Base-by-base conservation (phyloP, 495 filamentous ascomycete genomes). In the Margaritispora aquatica region DNA sequence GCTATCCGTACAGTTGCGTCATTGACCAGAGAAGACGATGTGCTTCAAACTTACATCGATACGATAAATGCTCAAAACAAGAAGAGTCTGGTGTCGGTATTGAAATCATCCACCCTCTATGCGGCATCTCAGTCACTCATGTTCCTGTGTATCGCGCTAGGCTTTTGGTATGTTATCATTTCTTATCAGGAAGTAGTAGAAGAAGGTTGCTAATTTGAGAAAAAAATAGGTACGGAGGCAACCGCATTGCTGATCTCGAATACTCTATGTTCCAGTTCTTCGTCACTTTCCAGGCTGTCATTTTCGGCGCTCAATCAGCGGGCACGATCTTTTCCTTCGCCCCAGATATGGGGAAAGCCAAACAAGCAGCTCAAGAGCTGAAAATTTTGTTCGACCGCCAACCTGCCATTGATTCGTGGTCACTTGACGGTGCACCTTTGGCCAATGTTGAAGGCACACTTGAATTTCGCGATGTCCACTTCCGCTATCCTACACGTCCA, bases 1-100 rank as follows among this genome's bases (percentile, higher is more conserved):
- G 89, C 92, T 17, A 96, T 96, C 66, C 88, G 92, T 26, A 97
- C 92, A 23, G 90, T 97, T 22, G 92, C 92, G n/a, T 87, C 87
- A 24, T 77, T 97, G 29, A 94, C 90, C 1, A 80, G 91, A 38
- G 92, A 97, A 70, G 67, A 75, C 0, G 90, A 96, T 66, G 92
- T 98, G 2, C 80, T 87, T 69, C 57, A 73, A 21, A 75, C 84
- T 27, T 98, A 97, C 69, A 87, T 84, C 55, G 59, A 69, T 2
- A 83, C 88, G 60, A 77, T 97, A 26, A 79, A 78, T 1, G 66
- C 68, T 1, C 90, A 96, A 66, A 78, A 74, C 15, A 71, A 72
- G 27, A 75, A 76, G 17, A 88, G 84, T 51, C 68, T 96, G 57
- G 71, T 77, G 7, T 89, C 86, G 1, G 78, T 92, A 5, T 47